A percentile compares a stretch with the other conserved stretches of the same genome.
phyloP scores from a whole-genome alignment of 805 yeast species.

The Nakazawaea pomicola region DNA sequence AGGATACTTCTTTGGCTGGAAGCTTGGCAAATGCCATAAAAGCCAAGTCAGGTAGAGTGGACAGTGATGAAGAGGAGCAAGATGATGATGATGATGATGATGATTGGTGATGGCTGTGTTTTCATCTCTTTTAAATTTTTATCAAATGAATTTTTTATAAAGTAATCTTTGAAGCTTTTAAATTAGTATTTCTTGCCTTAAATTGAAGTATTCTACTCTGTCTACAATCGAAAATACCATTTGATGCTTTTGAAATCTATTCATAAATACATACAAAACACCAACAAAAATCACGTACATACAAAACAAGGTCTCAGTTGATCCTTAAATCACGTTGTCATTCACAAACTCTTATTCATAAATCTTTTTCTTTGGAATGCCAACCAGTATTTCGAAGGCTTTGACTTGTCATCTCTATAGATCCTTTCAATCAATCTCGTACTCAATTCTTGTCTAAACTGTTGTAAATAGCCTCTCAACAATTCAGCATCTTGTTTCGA shows the following conservation, averaged over 20 bases:
- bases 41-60: conserved; percentile 66
- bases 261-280: no score
- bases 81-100: conserved; percentile 61
- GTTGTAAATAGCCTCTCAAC: conserved; percentile 76
- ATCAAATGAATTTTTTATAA: no score
- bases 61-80: conserved; percentile 67
- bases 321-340: no score
- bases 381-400: conserved; percentile 90
- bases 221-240: no score
- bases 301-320: no score
- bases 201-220: no score
- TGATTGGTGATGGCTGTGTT: conserved; percentile 7
- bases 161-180: no score
- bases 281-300: no score
- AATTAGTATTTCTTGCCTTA: no score
- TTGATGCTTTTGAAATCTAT: no score
- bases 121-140: no score
- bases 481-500: conserved; percentile 74
- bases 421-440: conserved; percentile 71
- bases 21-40: conserved; percentile 85
- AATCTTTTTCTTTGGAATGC: conserved; percentile 93
- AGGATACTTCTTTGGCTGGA: conserved; percentile 64
- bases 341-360: conserved; percentile 81
- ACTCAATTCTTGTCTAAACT: conserved; percentile 92
- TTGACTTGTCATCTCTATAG: conserved; percentile 50